Evolutionary conservation across 2,329 filamentous ascomycete genomes (phyloP), one percentile per base, ranked within the genome.

Genomic region (Fusarium globosum): DNA sequence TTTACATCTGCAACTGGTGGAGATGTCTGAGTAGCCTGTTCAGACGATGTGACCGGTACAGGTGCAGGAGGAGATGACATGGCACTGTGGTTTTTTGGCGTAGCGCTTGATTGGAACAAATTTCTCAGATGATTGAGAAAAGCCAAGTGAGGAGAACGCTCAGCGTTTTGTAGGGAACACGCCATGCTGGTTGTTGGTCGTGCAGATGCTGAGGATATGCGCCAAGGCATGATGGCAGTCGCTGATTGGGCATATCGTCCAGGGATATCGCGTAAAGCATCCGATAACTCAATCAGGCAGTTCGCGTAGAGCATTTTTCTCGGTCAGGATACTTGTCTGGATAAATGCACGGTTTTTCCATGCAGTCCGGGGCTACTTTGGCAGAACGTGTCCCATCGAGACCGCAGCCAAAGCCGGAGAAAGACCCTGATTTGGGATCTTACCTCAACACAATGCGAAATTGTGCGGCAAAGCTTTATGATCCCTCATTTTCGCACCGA

Each of bases 401-500:
- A 41, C 7, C 28, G 1, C 4, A 4, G 7, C 14, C 7, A n/a
- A 16, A 18, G 9, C 23, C 3, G 20, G 20, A 53, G 7, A 16
- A 38, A 13, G 1, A n/a, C 6, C 6, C 8, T 51, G 16, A 20
- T 35, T 13, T 51, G 21, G 23, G 30, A 35, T 20, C 7, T 9
- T 14, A 35, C 9, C 6, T 51, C 5, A 23, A 10, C 21, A 20
- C 2, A 14, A 51, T 18, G 11, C 0, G 21, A 10, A 20, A 6
- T 13, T 10, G 18, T 33, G 7, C 15, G 28, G 21, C 46, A 30
- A n/a, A 6, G 15, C 2, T 33, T 21, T 2, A 49, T 18, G 15
- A n/a, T 30, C 15, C 10, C 3, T 4, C 11, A 18, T 13, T 18
- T 16, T 11, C 8, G 3, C 1, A n/a, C n/a, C 2, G 11, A n/a